Conservation (phyloP, 2,329 filamentous ascomycete species). For the Aschersonia sp. region DNA sequence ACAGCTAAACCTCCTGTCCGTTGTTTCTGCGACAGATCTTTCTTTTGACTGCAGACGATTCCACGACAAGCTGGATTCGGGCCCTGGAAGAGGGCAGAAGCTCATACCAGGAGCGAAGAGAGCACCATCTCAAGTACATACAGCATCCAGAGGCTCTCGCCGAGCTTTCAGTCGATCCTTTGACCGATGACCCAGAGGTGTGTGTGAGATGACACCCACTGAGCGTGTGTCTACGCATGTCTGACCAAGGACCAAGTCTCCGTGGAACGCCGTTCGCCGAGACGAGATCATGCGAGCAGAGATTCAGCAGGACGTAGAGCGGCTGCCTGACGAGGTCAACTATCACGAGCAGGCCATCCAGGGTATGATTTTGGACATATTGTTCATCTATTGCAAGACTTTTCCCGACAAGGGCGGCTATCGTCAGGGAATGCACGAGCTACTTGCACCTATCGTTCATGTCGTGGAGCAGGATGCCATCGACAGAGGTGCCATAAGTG, state of each 20-base stretch:
- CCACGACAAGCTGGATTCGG: conserved; percentile 53
- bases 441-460: conserved; percentile 80
- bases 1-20: no score
- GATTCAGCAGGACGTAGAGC: conserved; percentile 86
- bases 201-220: conserved; percentile 10
- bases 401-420: conserved; percentile 79
- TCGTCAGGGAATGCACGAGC: conserved; percentile 97
- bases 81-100: conserved; percentile 54
- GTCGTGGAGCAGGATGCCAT: conserved; percentile 73
- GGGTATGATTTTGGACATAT: conserved; percentile 67
- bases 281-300: conserved; percentile 78
- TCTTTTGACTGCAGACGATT: conserved; percentile 57
- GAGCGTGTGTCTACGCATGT: background rate
- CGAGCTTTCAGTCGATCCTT: conserved; percentile 59
- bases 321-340: conserved; percentile 82
- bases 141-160: conserved; percentile 69
- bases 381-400: conserved; percentile 91
- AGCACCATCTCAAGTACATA: conserved; percentile 69
- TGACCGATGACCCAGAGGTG: conserved; percentile 63
- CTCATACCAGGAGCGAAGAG: conserved; percentile 57
- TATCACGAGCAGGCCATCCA: conserved; percentile 74
- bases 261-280: conserved; percentile 74
- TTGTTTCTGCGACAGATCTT: conserved; percentile 44
- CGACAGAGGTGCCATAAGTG: conserved; percentile 26
- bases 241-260: conserved; percentile 43